Evolutionary conservation across 805 yeast genomes (phyloP).

Genomic region (Ogataea nitratoaversa): DNA sequence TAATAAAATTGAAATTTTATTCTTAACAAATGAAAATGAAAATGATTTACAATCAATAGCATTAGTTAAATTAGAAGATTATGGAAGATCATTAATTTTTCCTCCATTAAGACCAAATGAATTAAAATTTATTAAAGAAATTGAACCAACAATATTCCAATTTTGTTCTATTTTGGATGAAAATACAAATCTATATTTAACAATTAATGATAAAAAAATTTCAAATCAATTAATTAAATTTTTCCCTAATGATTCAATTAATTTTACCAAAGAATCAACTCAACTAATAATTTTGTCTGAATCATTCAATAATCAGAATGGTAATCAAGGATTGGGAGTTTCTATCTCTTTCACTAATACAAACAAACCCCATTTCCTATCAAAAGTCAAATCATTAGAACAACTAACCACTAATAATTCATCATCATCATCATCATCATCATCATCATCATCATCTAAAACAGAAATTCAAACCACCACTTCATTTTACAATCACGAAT

Average conservation of each 20-base stretch:
- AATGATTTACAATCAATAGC: constrained; percentile 18
- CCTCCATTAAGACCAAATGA: constrained; percentile 31
- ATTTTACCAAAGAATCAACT: background rate
- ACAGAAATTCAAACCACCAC: background rate
- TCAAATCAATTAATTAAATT: constrained; percentile 2
- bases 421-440: background rate
- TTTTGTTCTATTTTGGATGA: constrained; percentile 16
- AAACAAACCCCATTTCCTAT: no score
- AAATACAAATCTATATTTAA: constrained; percentile 14
- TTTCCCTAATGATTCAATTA: constrained; percentile 3
- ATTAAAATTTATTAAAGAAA: constrained; percentile 18
- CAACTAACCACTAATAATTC: no score
- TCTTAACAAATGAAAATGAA: constrained; percentile 9
- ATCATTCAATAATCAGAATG: background rate
- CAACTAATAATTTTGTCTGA: constrained; percentile 1
- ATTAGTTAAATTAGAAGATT: constrained; percentile 27
- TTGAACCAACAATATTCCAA: constrained; percentile 13
- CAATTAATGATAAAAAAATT: constrained; percentile 5
- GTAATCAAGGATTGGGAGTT: constrained; percentile 2
- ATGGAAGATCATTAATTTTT: constrained; percentile 30
- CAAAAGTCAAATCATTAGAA: constrained; percentile 1
- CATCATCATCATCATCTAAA: background rate
- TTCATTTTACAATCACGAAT: background rate
- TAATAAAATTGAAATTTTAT: constrained; percentile 15
- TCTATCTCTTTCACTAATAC: background rate